A percentile compares a stretch with the other conserved stretches of the same genome.
phyloP scores from a whole-genome alignment of 2,329 filamentous ascomycete species.

The Pseudocercospora macadamiae region DNA sequence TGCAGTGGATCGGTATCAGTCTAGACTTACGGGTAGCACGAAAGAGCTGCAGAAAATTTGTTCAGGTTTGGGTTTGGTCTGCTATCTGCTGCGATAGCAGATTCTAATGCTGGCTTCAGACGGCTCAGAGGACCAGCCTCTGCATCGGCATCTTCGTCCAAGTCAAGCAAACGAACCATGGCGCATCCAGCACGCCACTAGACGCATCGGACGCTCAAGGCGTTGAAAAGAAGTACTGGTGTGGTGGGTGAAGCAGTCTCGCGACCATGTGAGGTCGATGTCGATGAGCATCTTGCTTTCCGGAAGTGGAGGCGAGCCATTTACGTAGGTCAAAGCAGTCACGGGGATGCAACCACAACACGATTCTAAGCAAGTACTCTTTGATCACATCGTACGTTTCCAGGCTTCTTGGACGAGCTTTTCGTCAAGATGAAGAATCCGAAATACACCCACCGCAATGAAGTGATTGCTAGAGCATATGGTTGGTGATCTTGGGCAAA shows the following conservation, averaged over 20 bases:
- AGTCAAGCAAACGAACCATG: constrained; percentile 51
- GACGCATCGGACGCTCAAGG: constrained; percentile 18
- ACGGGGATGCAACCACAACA: background rate
- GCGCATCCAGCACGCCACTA: constrained; percentile 18
- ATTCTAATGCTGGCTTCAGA: constrained; percentile 23
- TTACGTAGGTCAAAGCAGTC: background rate
- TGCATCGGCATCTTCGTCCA: constrained; percentile 42
- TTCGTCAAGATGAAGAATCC: background rate
- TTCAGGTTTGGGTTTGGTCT: constrained; percentile 58
- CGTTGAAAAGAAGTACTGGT: too few relatives aligned
- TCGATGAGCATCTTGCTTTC: background rate
- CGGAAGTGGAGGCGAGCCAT: background rate
- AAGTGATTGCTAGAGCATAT: background rate
- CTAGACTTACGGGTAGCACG: constrained; percentile 67
- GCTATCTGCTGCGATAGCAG: constrained; percentile 32
- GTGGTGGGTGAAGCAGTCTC: background rate
- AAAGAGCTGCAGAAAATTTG: constrained; percentile 64
- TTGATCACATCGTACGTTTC: background rate
- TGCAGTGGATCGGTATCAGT: background rate
- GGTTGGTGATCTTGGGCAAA: background rate
- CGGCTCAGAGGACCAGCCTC: constrained; percentile 31
- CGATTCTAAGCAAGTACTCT: background rate
- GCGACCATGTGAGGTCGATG: background rate
- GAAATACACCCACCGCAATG: background rate
- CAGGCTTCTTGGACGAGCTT: background rate